A percentile compares a stretch with the other conserved stretches of the same genome.
These are phyloP conservation scores for Fusarium anthophilum DNA, from an alignment of 2,329 filamentous ascomycete species.

Conservation along the genomic window DNA sequence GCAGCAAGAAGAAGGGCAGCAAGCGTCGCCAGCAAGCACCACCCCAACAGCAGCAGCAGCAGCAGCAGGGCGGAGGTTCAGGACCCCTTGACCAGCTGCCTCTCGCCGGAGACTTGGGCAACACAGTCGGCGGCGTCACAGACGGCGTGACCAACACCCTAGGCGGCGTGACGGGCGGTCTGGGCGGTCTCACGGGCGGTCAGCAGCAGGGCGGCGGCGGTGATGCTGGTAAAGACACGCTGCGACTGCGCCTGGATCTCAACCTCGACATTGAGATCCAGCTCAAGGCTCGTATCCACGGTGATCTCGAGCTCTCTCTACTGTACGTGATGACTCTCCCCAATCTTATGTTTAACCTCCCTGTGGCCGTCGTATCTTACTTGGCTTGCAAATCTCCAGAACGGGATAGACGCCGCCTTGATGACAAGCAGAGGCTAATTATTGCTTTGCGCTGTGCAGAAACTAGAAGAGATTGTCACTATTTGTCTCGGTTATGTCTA, in stretches of 20 bases:
- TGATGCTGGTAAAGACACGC: constrained; percentile 67
- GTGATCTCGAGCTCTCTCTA: constrained; percentile 81
- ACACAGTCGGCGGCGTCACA: constrained; percentile 53
- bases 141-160: constrained; percentile 54
- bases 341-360: not conserved
- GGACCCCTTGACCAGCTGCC: constrained; percentile 51
- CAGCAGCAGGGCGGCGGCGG: constrained; percentile 49
- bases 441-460: constrained; percentile 31
- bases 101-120: constrained; percentile 48
- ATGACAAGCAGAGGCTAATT: constrained; percentile 39
- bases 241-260: constrained; percentile 76
- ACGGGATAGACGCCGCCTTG: constrained; percentile 33
- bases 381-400: constrained; percentile 39
- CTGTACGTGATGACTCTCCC: constrained; percentile 56
- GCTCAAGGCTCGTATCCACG: constrained; percentile 85
- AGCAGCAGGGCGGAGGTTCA: constrained; percentile 15
- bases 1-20: constrained; percentile 46
- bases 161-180: constrained; percentile 51
- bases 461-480: constrained; percentile 26
- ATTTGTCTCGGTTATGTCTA: not conserved
- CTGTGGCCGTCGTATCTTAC: constrained; percentile 40
- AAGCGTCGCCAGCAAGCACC: constrained; percentile 43
- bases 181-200: constrained; percentile 51
- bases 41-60: constrained; percentile 28
- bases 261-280: constrained; percentile 88